Evolutionary conservation across 352 stramenopile genomes (phyloP).

Genomic region (Phytopythium delawarense): DNA sequence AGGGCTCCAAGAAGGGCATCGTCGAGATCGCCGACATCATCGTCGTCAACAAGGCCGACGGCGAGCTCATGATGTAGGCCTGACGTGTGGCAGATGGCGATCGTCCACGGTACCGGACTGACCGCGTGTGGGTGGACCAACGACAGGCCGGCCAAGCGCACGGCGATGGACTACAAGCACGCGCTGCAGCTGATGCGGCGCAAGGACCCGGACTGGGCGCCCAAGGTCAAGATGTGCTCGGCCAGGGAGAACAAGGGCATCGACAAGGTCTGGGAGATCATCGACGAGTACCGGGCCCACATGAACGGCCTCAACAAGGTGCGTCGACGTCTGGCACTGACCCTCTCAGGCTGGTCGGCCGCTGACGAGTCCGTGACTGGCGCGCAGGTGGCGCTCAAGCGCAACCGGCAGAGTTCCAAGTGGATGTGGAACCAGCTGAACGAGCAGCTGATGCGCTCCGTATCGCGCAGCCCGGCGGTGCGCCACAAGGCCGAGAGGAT

Average conservation of each 20-base stretch:
- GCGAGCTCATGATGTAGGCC: slow-evolving; percentile 54
- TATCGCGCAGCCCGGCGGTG: slow-evolving; percentile 41
- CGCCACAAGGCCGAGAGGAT: slow-evolving; percentile 47
- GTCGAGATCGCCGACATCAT: slow-evolving; percentile 97
- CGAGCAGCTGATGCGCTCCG: slow-evolving; percentile 66
- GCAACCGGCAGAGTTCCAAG: slow-evolving; percentile 65
- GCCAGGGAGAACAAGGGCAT: slow-evolving; percentile 63
- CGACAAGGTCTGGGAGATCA: slow-evolving; percentile 65
- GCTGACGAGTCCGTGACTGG: background rate
- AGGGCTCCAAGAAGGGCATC: slow-evolving; percentile 99
- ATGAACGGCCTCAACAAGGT: slow-evolving; percentile 63
- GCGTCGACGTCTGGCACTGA: background rate
- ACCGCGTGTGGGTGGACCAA: background rate
- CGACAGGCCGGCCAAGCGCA: slow-evolving; percentile 59
- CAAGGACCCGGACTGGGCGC: slow-evolving; percentile 82
- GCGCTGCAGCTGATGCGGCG: slow-evolving; percentile 76
- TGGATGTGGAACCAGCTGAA: slow-evolving; percentile 84
- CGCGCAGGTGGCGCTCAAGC: slow-evolving; percentile 53
- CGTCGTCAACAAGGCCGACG: slow-evolving; percentile 98
- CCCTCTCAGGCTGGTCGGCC: background rate
- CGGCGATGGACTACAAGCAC: slow-evolving; percentile 75
- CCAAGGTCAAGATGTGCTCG: slow-evolving; percentile 72
- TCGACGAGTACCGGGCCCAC: slow-evolving; percentile 50
- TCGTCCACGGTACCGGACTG: no score
- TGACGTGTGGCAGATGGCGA: no score